Conservation (phyloP, 2,329 filamentous ascomycete species). For the Coniella vitis region DNA sequence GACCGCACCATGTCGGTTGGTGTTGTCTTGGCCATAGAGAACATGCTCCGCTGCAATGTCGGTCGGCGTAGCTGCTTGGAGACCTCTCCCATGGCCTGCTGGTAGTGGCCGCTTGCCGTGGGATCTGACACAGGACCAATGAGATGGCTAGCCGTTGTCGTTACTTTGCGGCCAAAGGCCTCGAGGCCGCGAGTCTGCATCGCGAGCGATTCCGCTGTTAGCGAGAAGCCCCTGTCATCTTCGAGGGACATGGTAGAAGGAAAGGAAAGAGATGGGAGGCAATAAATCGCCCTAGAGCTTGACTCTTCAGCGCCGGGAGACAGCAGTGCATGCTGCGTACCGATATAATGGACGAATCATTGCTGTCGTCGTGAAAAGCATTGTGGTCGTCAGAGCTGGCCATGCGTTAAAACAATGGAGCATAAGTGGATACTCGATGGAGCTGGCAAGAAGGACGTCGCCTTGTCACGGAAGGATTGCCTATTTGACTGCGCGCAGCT, state of each 20-base stretch:
- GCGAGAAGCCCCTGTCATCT: constrained; percentile 11
- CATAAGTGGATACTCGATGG: constrained; percentile 15
- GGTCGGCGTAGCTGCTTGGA: constrained; percentile 84
- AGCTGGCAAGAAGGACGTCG: constrained; percentile 5
- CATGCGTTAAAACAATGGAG: constrained; percentile 20
- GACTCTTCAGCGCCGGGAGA: background rate
- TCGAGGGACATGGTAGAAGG: constrained; percentile 3
- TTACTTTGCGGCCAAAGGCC: constrained; percentile 90
- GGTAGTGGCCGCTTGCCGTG: constrained; percentile 61
- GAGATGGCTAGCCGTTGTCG: constrained; percentile 84
- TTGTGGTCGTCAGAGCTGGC: constrained; percentile 33
- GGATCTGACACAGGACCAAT: constrained; percentile 62
- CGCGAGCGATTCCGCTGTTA: constrained; percentile 10
- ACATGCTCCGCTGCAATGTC: constrained; percentile 78
- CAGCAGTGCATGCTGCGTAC: constrained; percentile 19
- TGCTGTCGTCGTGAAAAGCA: constrained; percentile 41
- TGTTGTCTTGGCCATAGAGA: constrained; percentile 82
- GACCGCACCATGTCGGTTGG: constrained; percentile 92
- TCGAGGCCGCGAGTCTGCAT: constrained; percentile 77
- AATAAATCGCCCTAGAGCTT: background rate
- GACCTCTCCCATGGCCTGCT: constrained; percentile 80
- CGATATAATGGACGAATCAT: constrained; percentile 40
- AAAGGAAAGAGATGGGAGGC: constrained; percentile 19
- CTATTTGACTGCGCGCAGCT: background rate
- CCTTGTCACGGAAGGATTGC: constrained; percentile 9